Percentiles rank a stretch among this genome's conserved stretches.
phyloP scores from a whole-genome alignment of 768 basidiomycete species.

The Kondoa subrosea region DNA sequence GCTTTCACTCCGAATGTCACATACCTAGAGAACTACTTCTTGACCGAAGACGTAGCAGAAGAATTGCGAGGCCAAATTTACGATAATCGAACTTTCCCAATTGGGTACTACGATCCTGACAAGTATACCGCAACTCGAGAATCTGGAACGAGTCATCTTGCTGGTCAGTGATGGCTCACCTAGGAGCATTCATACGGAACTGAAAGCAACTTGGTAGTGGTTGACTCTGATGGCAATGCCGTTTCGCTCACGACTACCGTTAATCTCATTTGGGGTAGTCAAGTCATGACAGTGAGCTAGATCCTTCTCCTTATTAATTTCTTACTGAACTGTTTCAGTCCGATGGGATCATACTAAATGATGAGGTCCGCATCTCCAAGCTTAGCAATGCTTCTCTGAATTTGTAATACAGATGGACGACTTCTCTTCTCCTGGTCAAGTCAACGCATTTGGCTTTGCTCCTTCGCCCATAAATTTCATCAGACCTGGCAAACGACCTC shows the following conservation, averaged over 20 bases:
- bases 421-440: constrained; percentile 27
- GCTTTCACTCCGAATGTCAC: constrained; percentile 36
- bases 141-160: constrained; percentile 29
- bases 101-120: constrained; percentile 31
- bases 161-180: neutral
- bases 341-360: constrained; percentile 29
- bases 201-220: constrained; percentile 31
- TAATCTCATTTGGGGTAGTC: constrained; percentile 26
- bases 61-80: constrained; percentile 28
- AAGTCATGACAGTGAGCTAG: constrained; percentile 27
- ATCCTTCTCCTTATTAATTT: no score
- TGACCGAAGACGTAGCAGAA: constrained; percentile 28
- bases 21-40: constrained; percentile 29
- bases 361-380: constrained; percentile 18
- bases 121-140: constrained; percentile 31
- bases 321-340: no score
- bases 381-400: neutral
- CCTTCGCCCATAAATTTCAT: constrained; percentile 35
- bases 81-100: constrained; percentile 29
- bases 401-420: constrained; percentile 26
- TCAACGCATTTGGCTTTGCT: constrained; percentile 30
- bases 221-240: constrained; percentile 31
- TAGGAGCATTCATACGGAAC: neutral
- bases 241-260: constrained; percentile 30
- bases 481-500: constrained; percentile 32